Conservation (phyloP, 805 yeast genomes). For the Lipomyces yamadae region DNA sequence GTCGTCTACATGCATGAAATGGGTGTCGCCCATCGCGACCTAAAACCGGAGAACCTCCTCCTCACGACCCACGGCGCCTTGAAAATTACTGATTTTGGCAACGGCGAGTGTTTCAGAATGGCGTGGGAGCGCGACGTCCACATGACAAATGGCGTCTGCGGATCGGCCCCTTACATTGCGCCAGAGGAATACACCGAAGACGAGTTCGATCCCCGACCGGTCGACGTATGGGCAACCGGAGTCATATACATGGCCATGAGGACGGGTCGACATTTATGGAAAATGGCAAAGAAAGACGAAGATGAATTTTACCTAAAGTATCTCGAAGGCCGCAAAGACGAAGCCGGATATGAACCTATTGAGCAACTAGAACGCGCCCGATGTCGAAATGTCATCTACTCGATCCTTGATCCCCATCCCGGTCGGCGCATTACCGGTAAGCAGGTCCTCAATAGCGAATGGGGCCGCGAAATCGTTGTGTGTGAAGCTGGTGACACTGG, state of each 20-base stretch:
- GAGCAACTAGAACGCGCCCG: conserved; percentile 82
- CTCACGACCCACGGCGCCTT: conserved; percentile 68
- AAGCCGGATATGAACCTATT: conserved; percentile 89
- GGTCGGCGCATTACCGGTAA: conserved; percentile 82
- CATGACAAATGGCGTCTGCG: conserved; percentile 73
- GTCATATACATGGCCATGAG: conserved; percentile 78
- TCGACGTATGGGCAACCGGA: conserved; percentile 91
- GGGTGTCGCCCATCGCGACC: conserved; percentile 93
- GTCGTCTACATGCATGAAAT: conserved; percentile 83
- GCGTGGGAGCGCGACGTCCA: conserved; percentile 84
- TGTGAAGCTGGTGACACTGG: conserved; percentile 67
- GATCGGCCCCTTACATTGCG: conserved; percentile 89
- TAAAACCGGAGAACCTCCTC: conserved; percentile 85
- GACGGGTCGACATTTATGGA: conserved; percentile 93
- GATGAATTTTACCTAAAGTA: conserved; percentile 83
- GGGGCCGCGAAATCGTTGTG: conserved; percentile 88
- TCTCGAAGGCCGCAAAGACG: conserved; percentile 75
- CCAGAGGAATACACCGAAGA: conserved; percentile 77
- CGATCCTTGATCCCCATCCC: conserved; percentile 91
- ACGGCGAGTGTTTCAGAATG: conserved; percentile 86
- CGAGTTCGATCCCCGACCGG: conserved; percentile 74
- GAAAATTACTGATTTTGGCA: conserved; percentile 85
- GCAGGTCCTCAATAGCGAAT: conserved; percentile 88
- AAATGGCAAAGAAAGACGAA: conserved; percentile 68
- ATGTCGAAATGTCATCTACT: conserved; percentile 90